Percentiles rank a stretch among this genome's conserved stretches.
phyloP scores from a whole-genome alignment of 495 filamentous ascomycete genomes.

The Penicillium tannophilum region DNA sequence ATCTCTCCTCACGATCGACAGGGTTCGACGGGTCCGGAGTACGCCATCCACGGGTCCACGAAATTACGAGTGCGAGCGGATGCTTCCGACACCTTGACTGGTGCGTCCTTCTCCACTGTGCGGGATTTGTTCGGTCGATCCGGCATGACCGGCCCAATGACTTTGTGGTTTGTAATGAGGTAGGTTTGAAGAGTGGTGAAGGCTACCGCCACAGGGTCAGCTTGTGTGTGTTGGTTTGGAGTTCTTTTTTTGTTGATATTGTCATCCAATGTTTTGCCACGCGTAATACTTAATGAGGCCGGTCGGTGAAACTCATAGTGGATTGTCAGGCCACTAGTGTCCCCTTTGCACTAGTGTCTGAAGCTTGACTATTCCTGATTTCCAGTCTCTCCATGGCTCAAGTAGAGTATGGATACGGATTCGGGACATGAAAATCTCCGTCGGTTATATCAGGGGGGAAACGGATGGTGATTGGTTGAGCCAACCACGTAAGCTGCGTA shows the following conservation, averaged over 20 bases:
- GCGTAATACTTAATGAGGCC: constrained; percentile 4
- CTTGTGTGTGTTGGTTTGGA: no score
- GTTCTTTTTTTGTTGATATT: no score
- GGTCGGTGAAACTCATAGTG: constrained; percentile 3
- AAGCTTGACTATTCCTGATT: background rate
- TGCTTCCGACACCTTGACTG: constrained; percentile 10
- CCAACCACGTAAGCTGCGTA: no score
- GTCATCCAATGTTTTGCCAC: background rate
- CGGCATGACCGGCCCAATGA: constrained; percentile 25
- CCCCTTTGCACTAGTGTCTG: background rate
- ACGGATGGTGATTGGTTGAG: no score
- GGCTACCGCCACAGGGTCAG: background rate
- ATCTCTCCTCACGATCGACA: constrained; percentile 26
- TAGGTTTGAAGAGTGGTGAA: background rate
- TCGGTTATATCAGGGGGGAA: background rate
- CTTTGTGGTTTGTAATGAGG: background rate
- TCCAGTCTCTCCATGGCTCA: background rate
- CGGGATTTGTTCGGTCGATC: constrained; percentile 25
- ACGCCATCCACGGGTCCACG: constrained; percentile 22
- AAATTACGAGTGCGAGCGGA: constrained; percentile 18
- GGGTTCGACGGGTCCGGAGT: constrained; percentile 30
- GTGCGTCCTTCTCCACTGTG: background rate
- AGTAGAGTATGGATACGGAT: background rate
- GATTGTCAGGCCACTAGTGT: background rate
- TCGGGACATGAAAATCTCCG: background rate